Percentiles rank a stretch among this genome's conserved stretches.
Evolutionary conservation across 768 basidiomycete genomes (phyloP).

Genomic region (Nidularia sp.): DNA sequence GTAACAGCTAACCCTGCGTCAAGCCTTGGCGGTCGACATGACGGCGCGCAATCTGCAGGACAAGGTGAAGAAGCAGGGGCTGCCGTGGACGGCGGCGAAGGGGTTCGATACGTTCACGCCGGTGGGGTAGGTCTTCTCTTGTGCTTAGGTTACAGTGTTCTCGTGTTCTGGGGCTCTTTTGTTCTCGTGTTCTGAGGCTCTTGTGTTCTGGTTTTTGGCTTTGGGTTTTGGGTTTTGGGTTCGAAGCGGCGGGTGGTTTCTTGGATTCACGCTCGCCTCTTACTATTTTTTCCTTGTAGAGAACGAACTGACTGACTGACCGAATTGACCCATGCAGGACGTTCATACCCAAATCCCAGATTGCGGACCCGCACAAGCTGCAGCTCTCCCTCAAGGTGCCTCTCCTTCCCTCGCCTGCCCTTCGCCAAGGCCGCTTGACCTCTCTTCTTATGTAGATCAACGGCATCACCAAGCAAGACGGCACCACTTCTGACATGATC

Average conservation of each 20-base stretch:
- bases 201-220: slow-evolving; percentile 1
- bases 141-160: background rate
- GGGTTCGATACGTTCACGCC: slow-evolving; percentile 98
- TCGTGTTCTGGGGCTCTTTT: slow-evolving; percentile 1
- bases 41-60: slow-evolving; percentile 96
- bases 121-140: slow-evolving; percentile 54
- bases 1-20: slow-evolving; percentile 1
- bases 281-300: slow-evolving; percentile 2
- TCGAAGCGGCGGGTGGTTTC: no score
- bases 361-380: slow-evolving; percentile 74
- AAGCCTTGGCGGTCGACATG: slow-evolving; percentile 94
- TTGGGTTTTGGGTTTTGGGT: no score
- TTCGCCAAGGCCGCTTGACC: background rate
- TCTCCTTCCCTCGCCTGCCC: background rate
- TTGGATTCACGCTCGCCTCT: background rate
- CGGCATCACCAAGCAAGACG: slow-evolving; percentile 77
- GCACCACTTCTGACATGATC: slow-evolving; percentile 86
- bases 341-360: slow-evolving; percentile 73
- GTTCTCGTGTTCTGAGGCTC: background rate
- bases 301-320: background rate
- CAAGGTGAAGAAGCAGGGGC: slow-evolving; percentile 83
- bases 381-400: slow-evolving; percentile 70
- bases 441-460: slow-evolving; percentile 59
- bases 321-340: slow-evolving; percentile 36
- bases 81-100: slow-evolving; percentile 98